These are phyloP conservation scores for Diplodia corticola DNA, from an alignment of 2,329 filamentous ascomycete genomes.

Conservation along the genomic window DNA sequence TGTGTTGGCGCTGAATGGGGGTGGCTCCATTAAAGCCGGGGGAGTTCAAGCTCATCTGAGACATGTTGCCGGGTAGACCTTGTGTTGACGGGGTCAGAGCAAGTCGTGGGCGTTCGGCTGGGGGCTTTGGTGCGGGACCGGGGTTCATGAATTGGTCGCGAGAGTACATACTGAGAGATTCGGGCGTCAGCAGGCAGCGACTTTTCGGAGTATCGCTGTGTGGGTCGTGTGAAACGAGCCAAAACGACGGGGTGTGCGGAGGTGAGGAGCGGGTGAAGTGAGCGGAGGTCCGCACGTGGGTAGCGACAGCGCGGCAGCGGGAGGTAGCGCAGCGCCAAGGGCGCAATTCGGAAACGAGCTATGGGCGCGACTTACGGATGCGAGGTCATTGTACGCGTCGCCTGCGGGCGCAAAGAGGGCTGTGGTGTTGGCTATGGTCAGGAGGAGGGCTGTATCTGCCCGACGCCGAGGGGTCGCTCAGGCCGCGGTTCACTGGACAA, in stretches of 20 bases:
- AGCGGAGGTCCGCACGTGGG: slow-evolving; percentile 2
- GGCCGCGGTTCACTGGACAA: slow-evolving; percentile 13
- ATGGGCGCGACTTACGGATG: slow-evolving; percentile 21
- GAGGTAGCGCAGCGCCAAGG: background rate
- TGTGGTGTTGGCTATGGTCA: background rate
- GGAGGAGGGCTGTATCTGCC: slow-evolving; percentile 14
- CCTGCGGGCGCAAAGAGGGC: background rate
- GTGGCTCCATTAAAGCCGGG: slow-evolving; percentile 46
- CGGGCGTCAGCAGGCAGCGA: background rate
- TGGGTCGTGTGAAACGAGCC: background rate
- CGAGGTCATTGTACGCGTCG: slow-evolving; percentile 9
- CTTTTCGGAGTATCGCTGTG: background rate
- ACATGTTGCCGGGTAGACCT: slow-evolving; percentile 75
- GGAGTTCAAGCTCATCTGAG: slow-evolving; percentile 71
- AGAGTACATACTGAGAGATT: slow-evolving; percentile 56
- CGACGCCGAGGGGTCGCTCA: slow-evolving; percentile 20
- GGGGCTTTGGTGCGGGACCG: slow-evolving; percentile 88
- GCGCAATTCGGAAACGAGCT: background rate
- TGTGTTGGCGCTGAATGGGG: slow-evolving; percentile 40
- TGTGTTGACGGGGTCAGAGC: slow-evolving; percentile 72
- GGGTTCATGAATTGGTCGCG: slow-evolving; percentile 88
- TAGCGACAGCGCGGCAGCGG: slow-evolving; percentile 3
- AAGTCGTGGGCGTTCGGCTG: slow-evolving; percentile 78
- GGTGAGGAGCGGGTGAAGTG: slow-evolving; percentile 2
- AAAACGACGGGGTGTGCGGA: background rate